A percentile compares a stretch with the other conserved stretches of the same genome.
These are phyloP conservation scores for Hygrocybe punicea DNA, from an alignment of 768 basidiomycete species.

Conservation along the genomic window DNA sequence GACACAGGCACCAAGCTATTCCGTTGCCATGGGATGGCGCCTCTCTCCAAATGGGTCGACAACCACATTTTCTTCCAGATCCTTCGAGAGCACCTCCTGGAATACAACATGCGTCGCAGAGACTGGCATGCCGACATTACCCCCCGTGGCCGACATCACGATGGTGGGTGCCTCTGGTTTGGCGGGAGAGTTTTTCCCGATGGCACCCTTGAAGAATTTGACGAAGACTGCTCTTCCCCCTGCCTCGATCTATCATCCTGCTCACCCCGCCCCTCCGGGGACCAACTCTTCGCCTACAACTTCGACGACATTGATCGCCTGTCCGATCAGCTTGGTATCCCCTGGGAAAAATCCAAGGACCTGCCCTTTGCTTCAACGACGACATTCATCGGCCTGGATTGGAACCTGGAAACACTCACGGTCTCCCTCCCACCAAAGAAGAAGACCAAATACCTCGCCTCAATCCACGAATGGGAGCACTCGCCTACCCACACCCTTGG, in stretches of 20 bases:
- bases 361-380: slow-evolving; percentile 17
- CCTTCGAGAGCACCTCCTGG: slow-evolving; percentile 14
- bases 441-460: slow-evolving; percentile 21
- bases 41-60: slow-evolving; percentile 32
- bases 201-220: slow-evolving; percentile 27
- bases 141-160: slow-evolving; percentile 5
- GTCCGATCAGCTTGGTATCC: slow-evolving; percentile 23
- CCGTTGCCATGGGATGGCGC: slow-evolving; percentile 24
- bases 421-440: slow-evolving; percentile 20
- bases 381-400: slow-evolving; percentile 16
- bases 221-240: slow-evolving; percentile 26
- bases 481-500: slow-evolving; percentile 25
- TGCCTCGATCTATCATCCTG: slow-evolving; percentile 19
- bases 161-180: slow-evolving; percentile 26
- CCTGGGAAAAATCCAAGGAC: slow-evolving; percentile 25
- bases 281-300: slow-evolving; percentile 18
- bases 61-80: slow-evolving; percentile 31
- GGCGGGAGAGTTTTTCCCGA: slow-evolving; percentile 16
- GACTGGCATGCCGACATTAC: slow-evolving; percentile 14
- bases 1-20: slow-evolving; percentile 25
- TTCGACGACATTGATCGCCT: slow-evolving; percentile 36
- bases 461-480: slow-evolving; percentile 27
- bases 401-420: slow-evolving; percentile 18
- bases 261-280: slow-evolving; percentile 18
- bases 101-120: slow-evolving; percentile 23